Conservation (phyloP, 2,329 filamentous ascomycete genomes). For the Fusarium sp. region DNA sequence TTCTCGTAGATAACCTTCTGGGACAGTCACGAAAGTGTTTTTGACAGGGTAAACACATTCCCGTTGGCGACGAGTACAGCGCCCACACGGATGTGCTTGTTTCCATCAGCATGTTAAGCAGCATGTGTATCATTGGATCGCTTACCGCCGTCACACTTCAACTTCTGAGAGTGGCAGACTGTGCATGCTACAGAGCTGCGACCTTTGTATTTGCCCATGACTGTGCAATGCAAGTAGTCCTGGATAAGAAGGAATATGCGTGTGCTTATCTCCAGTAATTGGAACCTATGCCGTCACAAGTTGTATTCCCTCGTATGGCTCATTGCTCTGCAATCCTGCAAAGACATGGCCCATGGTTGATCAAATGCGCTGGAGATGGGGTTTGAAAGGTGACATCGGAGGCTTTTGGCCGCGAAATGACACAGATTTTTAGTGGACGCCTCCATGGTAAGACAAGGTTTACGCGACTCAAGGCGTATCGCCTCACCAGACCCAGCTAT, state of each 20-base stretch:
- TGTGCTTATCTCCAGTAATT: neutral
- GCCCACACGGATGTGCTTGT: neutral
- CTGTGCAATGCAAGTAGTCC: too few relatives aligned
- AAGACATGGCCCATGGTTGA: too few relatives aligned
- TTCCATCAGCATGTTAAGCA: neutral
- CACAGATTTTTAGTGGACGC: neutral
- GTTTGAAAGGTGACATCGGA: neutral
- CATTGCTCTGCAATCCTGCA: neutral
- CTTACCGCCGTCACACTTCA: conserved; percentile 2
- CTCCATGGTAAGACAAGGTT: neutral
- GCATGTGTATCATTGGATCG: too few relatives aligned
- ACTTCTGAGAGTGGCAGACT: conserved; percentile 1
- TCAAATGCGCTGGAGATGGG: neutral
- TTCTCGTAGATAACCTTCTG: neutral
- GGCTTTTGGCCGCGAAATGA: neutral
- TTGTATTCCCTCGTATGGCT: neutral
- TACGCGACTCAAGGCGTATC: neutral
- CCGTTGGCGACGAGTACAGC: neutral
- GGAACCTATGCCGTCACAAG: too few relatives aligned
- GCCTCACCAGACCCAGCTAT: neutral
- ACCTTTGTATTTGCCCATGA: neutral
- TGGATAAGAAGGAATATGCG: too few relatives aligned
- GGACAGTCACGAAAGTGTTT: neutral
- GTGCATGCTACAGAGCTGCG: neutral
- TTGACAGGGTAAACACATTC: neutral